Base-by-base conservation (phyloP, 306 rosid genomes). In the Casuarina equisetifolia region DNA sequence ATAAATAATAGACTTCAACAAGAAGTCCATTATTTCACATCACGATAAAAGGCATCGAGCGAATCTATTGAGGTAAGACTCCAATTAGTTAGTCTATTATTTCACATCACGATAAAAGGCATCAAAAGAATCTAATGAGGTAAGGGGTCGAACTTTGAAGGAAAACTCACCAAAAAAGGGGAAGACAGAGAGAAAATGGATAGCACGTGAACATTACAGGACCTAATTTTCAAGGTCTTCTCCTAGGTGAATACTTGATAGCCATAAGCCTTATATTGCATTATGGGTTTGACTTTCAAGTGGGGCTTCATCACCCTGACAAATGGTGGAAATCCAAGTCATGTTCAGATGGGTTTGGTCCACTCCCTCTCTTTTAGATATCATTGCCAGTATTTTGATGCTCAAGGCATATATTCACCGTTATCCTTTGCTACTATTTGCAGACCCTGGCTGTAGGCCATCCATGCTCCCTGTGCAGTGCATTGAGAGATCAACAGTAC, bases 311-410 rank as follows among this genome's bases (percentile, higher is more conserved):
- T 74, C 76, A 79, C 49, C 69, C 52, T 64, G 54, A 77, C 66
- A 40, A 25, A 67, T 74, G 79, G 88, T 87, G 90, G 90, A 85
- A 85, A 77, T 89, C 93, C 90, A 86, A 74, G 73, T 86, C 91
- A 89, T 51, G 2, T 79, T 76, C 80, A 61, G 54, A 71, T 78
- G 74, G 69, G 19, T 75, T 78, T 82, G 83, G 83, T 75, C 85
- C 76, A 58, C 76, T 25, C 78, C 45, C 42, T 82, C 63, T 85
- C 87, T 35, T 77, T 78, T 55, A 19, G 57, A 72, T 53, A 66
- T 88, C 86, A 74, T 81, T 83, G 69, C 77, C 88, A 70, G 1
- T 52, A 58, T 48, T 39, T 70, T 9, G 6, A 13, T 61, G 50
- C 76, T 70, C 50, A 78, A 78, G 46, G 61, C 49, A 78, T 80